Percentiles rank a stretch among this genome's conserved stretches.
Conservation (phyloP, 2,329 filamentous ascomycete species). For the Penicillium sp. region DNA sequence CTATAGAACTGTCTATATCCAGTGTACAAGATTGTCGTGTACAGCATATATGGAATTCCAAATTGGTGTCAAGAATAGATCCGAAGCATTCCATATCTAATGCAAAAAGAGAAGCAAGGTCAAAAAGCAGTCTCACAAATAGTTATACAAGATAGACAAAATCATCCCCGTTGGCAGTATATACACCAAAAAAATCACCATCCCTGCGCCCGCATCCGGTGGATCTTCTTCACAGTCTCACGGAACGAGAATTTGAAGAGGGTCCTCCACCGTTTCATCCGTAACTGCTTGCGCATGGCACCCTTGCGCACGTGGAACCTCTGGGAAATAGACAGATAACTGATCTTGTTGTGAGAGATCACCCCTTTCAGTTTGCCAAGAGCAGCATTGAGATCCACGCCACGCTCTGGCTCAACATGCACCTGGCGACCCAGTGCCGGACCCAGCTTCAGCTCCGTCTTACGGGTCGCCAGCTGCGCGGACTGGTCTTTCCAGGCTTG, state of each 20-base stretch:
- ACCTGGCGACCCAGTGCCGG: slow-evolving; percentile 36
- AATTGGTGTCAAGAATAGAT: slow-evolving; percentile 4
- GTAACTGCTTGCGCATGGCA: slow-evolving; percentile 38
- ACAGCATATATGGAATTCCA: slow-evolving; percentile 1
- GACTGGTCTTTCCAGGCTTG: slow-evolving; percentile 1
- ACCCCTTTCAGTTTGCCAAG: slow-evolving; percentile 25
- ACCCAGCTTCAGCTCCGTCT: slow-evolving; percentile 34
- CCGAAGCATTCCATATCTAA: slow-evolving; percentile 22
- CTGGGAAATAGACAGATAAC: slow-evolving; percentile 33
- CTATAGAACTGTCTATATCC: slow-evolving; percentile 6
- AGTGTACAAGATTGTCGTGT: slow-evolving; percentile 6
- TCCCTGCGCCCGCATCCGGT: slow-evolving; percentile 44
- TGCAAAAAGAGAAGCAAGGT: slow-evolving; percentile 11
- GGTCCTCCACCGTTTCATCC: slow-evolving; percentile 39
- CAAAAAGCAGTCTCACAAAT: slow-evolving; percentile 15
- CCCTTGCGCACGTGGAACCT: slow-evolving; percentile 42
- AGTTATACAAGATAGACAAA: slow-evolving; percentile 11
- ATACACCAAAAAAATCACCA: slow-evolving; percentile 32
- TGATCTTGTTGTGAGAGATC: no score
- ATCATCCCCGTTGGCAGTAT: slow-evolving; percentile 14
- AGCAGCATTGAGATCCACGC: slow-evolving; percentile 28
- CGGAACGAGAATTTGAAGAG: slow-evolving; percentile 44
- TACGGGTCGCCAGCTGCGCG: slow-evolving; percentile 19
- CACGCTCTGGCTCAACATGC: slow-evolving; percentile 32
- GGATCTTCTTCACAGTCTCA: slow-evolving; percentile 39